Base-by-base conservation (phyloP, 2,329 filamentous ascomycete genomes). In the Hymenoscyphus infarciens region DNA sequence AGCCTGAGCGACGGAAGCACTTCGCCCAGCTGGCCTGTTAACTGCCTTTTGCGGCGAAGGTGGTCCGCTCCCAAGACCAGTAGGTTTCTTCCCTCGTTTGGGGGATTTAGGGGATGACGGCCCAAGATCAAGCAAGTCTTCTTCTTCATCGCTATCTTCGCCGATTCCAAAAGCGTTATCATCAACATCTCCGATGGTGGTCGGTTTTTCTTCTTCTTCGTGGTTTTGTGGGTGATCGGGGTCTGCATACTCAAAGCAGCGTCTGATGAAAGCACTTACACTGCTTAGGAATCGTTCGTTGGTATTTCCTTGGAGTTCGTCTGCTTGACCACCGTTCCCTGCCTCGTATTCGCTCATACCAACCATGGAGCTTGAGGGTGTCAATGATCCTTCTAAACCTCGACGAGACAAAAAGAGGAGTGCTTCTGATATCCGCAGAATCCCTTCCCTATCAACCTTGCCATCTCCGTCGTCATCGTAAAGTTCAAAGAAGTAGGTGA, bases 181-280 rank as follows among this genome's bases (percentile, higher is more conserved):
- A 38, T 68, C 67, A 2, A 57, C 69, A 8, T 75, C 71, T 2
- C 63, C 72, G 67, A 63, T 75, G 67, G 54, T 68, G 67, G 33
- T 70, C 64, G 35, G 69, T 42, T 76, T 74, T 10, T 76, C 74
- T 42, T 64, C 69, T 54, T 74, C 71, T 52, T 76, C 76, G 63
- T 86, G 81, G 66, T 87, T 83, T 73, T 83, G 82, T 1, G 89
- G 87, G 66, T 90, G 88, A 72, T 96, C 94, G 1, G 95, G 94
- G 72, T 99, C 95, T 5, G 95, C 95, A 73, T 99, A 99, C 76
- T 99, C 95, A 68, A 99, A 99, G 76, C 95, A 99, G 63, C 95
- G 85, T 67, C 93, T 85, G 64, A 98, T 99, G 74, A 99, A 99
- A 2, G 92, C 92, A 69, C 92, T 97, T 59, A 99, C 92, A 66